Evolutionary conservation across 169 alveolate genomes (phyloP).

Genomic region (Neospora caninum): DNA sequence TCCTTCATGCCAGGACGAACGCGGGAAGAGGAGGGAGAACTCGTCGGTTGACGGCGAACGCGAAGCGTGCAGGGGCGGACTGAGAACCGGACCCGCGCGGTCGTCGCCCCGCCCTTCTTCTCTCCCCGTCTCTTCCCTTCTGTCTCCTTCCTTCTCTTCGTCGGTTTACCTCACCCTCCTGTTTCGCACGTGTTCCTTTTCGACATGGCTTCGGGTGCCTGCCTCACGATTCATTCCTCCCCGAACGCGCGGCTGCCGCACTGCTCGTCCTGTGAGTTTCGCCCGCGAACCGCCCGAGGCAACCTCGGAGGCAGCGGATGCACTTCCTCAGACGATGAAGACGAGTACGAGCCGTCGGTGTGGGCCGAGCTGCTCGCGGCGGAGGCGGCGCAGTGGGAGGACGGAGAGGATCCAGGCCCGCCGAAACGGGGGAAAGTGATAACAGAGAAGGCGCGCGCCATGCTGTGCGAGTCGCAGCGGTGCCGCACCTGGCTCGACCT

Average conservation of each 20-base stretch:
- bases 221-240: not conserved
- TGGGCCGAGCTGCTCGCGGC: not conserved
- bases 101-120: not conserved
- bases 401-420: not conserved
- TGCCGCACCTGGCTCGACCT: slow-evolving; percentile 35
- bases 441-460: not conserved
- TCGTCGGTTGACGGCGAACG: too few species aligned
- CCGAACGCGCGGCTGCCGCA: slow-evolving; percentile 1
- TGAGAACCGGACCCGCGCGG: too few species aligned
- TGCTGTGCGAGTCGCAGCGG: not conserved
- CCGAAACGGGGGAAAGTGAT: not conserved
- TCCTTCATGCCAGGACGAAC: too few species aligned
- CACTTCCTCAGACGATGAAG: not conserved
- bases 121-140: not conserved
- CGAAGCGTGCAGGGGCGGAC: too few species aligned
- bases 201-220: not conserved
- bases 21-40: too few species aligned
- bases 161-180: not conserved
- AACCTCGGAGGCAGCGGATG: not conserved
- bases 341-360: not conserved
- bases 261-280: not conserved
- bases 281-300: not conserved
- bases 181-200: too few species aligned
- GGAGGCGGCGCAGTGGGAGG: slow-evolving; percentile 17
- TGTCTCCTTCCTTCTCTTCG: not conserved